Evolutionary conservation across 495 filamentous ascomycete genomes (phyloP).

Genomic region (Neurospora sp.): DNA sequence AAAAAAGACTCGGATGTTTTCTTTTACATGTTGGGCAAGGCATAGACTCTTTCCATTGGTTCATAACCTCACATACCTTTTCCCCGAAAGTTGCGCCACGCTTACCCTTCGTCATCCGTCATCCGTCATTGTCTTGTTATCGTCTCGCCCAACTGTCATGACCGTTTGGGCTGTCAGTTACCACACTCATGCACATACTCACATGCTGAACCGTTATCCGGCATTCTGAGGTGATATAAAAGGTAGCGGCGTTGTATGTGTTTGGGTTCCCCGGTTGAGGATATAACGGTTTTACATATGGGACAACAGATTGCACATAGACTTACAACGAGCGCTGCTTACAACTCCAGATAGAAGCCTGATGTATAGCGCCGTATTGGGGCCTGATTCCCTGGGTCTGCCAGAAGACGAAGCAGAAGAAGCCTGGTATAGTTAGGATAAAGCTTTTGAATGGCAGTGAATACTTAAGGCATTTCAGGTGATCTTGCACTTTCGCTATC

Average conservation of each 20-base stretch:
- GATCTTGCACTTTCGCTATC: background rate
- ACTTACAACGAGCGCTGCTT: background rate
- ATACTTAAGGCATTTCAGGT: background rate
- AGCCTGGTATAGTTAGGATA: background rate
- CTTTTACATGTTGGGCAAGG: background rate
- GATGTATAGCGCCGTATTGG: background rate
- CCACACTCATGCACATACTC: background rate
- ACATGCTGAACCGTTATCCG: background rate
- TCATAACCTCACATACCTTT: background rate
- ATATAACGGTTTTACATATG: no score
- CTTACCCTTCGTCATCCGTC: background rate
- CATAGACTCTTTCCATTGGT: background rate
- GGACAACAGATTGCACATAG: background rate
- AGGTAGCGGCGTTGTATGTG: background rate
- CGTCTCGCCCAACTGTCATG: background rate
- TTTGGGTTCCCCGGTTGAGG: background rate
- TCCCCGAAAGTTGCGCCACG: background rate
- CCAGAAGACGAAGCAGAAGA: background rate
- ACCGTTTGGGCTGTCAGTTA: background rate
- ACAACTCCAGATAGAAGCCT: background rate
- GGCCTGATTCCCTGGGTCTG: background rate
- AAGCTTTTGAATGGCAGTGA: background rate
- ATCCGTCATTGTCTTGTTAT: background rate
- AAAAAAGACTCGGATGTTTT: background rate
- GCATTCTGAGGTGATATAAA: background rate